phyloP scores from a whole-genome alignment of 1,139 yeast genomes.

The Blastobotrys serpentis region DNA sequence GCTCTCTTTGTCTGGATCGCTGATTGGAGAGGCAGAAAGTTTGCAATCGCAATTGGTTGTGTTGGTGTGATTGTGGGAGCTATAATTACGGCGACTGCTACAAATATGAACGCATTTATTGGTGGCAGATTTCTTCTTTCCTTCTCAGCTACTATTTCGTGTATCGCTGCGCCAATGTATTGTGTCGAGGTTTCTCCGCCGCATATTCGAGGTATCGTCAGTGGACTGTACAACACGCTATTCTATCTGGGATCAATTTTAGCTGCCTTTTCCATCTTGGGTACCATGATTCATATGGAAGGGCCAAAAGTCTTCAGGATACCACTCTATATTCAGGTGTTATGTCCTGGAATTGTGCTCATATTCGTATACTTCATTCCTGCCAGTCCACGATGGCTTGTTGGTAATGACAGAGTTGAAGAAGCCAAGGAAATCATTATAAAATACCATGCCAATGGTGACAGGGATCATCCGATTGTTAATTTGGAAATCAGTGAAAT shows the following conservation, averaged over 20 bases:
- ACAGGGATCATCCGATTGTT: conserved; percentile 22
- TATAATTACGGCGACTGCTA: conserved; percentile 17
- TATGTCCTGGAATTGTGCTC: conserved; percentile 18
- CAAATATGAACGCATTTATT: conserved; percentile 14
- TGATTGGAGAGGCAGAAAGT: conserved; percentile 18
- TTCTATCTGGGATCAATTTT: conserved; percentile 18
- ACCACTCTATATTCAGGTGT: conserved; percentile 19
- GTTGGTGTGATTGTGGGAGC: conserved; percentile 19
- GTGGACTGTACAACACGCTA: conserved; percentile 21
- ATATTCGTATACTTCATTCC: conserved; percentile 16
- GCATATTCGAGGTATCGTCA: conserved; percentile 24
- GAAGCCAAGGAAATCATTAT: conserved; percentile 27
- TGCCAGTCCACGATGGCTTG: conserved; percentile 17
- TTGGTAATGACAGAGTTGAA: conserved; percentile 31
- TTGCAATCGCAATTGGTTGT: conserved; percentile 20
- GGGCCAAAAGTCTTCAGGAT: conserved; percentile 14
- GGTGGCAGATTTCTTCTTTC: conserved; percentile 19
- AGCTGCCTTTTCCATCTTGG: conserved; percentile 18
- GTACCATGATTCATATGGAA: conserved; percentile 8
- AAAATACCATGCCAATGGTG: conserved; percentile 30
- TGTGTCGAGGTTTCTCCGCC: conserved; percentile 27
- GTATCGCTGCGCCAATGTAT: conserved; percentile 22
- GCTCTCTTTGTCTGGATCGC: conserved; percentile 14
- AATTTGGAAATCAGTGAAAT: conserved; percentile 26
- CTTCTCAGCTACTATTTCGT: conserved; percentile 14